Evolutionary conservation across 2,329 filamentous ascomycete genomes (phyloP).

Genomic region (Leptosphaerulina australis): DNA sequence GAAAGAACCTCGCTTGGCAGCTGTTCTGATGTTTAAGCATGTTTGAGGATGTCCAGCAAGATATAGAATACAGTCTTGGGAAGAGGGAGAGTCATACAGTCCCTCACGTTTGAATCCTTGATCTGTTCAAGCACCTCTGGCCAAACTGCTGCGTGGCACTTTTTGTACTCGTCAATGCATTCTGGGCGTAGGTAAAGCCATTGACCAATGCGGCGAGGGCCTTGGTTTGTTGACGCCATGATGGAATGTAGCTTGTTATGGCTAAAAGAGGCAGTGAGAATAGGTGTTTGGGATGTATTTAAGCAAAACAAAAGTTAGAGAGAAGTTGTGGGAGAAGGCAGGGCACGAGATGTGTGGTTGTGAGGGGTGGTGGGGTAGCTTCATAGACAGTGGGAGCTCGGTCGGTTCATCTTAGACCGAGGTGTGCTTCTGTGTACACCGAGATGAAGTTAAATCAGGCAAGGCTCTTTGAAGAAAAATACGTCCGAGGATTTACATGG

Average conservation of each 20-base stretch:
- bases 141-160: slow-evolving; percentile 76
- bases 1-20: too few relatives aligned
- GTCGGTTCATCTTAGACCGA: background rate
- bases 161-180: slow-evolving; percentile 71
- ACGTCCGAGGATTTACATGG: too few relatives aligned
- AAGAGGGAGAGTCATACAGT: slow-evolving; percentile 62
- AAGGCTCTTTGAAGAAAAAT: too few relatives aligned
- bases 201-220: slow-evolving; percentile 66
- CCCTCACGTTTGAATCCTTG: slow-evolving; percentile 73
- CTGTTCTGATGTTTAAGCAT: too few relatives aligned
- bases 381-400: too few relatives aligned
- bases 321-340: background rate
- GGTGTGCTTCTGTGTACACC: too few relatives aligned
- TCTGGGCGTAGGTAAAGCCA: slow-evolving; percentile 74
- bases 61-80: too few relatives aligned
- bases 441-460: background rate
- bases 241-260: too few relatives aligned
- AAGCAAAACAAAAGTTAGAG: background rate
- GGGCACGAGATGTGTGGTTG: too few relatives aligned
- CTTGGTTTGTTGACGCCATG: slow-evolving; percentile 31
- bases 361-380: background rate
- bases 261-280: too few relatives aligned
- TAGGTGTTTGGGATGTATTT: background rate
- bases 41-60: background rate
- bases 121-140: slow-evolving; percentile 78